Conservation (phyloP, 2,329 filamentous ascomycete species). For the Penicillium sclerotiorum region DNA sequence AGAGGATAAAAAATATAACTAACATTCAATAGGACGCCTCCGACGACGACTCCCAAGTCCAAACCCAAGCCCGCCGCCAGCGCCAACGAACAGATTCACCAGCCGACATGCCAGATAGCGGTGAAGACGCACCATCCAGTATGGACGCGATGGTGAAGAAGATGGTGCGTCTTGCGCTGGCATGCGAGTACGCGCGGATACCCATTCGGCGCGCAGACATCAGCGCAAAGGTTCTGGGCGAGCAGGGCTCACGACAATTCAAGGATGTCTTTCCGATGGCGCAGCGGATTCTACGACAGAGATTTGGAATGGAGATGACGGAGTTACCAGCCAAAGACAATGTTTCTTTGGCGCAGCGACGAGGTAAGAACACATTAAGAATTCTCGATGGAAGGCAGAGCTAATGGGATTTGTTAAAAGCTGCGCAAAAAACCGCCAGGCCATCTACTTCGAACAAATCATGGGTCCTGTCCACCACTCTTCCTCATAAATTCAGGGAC, state of each 20-base stretch:
- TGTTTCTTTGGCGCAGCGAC: slow-evolving; percentile 75
- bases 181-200: slow-evolving; percentile 62
- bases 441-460: slow-evolving; percentile 60
- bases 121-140: slow-evolving; percentile 29
- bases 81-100: not conserved
- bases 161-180: slow-evolving; percentile 62
- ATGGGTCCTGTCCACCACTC: slow-evolving; percentile 75
- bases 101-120: slow-evolving; percentile 14
- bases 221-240: slow-evolving; percentile 68
- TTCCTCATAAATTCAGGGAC: slow-evolving; percentile 69
- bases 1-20: not conserved
- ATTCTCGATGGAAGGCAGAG: not conserved
- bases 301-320: slow-evolving; percentile 91
- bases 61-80: not conserved
- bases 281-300: slow-evolving; percentile 68
- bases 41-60: slow-evolving; percentile 5
- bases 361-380: no score
- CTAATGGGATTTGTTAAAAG: slow-evolving; percentile 30
- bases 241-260: slow-evolving; percentile 69
- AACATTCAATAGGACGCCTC: slow-evolving; percentile 2
- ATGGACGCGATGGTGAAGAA: slow-evolving; percentile 58
- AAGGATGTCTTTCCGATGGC: slow-evolving; percentile 75
- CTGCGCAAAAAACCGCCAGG: slow-evolving; percentile 52
- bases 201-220: slow-evolving; percentile 63
- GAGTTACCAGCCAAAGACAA: slow-evolving; percentile 83